These are phyloP conservation scores for Filobasidium wieringae DNA, from an alignment of 768 basidiomycete species.

Conservation along the genomic window DNA sequence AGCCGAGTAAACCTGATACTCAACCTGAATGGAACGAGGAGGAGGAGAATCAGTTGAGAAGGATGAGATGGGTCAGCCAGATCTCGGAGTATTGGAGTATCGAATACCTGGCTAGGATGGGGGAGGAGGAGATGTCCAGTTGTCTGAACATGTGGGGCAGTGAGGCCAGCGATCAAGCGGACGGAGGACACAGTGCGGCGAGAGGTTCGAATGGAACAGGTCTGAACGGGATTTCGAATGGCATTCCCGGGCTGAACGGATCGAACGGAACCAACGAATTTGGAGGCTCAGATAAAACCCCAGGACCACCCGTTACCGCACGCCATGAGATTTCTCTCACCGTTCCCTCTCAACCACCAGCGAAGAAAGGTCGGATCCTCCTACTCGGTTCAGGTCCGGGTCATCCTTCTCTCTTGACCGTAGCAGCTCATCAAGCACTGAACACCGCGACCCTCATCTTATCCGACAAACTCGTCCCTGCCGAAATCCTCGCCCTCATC, in stretches of 20 bases:
- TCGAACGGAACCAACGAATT: neutral
- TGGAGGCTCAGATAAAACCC: conserved; percentile 2
- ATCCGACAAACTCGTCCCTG: conserved; percentile 91
- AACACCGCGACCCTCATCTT: conserved; percentile 76
- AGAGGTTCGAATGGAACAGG: neutral
- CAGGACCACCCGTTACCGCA: conserved; percentile 5
- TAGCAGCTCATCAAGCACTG: conserved; percentile 69
- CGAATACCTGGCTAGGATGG: conserved; percentile 58
- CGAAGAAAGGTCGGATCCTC: conserved; percentile 55
- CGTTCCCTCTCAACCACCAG: conserved; percentile 28
- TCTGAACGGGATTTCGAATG: neutral
- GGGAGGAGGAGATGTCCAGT: conserved; percentile 55
- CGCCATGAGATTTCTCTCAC: conserved; percentile 23
- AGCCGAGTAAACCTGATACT: too few relatives aligned
- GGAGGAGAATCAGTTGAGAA: conserved; percentile 44
- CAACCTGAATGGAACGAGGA: too few relatives aligned
- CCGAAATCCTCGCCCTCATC: conserved; percentile 71
- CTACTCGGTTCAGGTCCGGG: conserved; percentile 93
- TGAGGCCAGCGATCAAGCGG: conserved; percentile 11
- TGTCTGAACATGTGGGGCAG: conserved; percentile 43
- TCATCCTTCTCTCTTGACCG: conserved; percentile 79
- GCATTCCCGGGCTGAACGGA: neutral
- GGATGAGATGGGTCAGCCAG: conserved; percentile 89
- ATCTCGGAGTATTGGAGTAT: conserved; percentile 94
- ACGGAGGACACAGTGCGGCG: neutral